Conservation (phyloP, 2,329 filamentous ascomycete species). For the Aaosphaeria arxii region DNA sequence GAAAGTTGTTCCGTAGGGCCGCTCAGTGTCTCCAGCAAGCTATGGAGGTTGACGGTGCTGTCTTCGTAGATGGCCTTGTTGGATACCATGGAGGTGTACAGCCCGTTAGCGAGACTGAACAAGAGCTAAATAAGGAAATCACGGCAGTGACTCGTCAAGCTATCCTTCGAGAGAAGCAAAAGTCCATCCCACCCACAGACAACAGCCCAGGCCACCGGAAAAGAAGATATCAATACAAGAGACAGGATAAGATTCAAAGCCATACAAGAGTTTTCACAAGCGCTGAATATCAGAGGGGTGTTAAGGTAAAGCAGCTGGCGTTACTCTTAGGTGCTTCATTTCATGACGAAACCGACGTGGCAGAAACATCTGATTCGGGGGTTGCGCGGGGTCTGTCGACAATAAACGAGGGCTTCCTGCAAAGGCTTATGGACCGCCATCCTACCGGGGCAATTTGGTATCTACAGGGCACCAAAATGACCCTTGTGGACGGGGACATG, state of each 20-base stretch:
- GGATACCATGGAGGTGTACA: conserved; percentile 11
- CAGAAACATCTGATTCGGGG: neutral
- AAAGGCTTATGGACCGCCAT: conserved; percentile 11
- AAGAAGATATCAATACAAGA: too few relatives aligned
- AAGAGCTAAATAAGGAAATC: conserved; percentile 9
- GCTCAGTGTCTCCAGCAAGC: neutral
- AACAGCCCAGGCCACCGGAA: too few relatives aligned
- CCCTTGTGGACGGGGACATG: conserved; percentile 5
- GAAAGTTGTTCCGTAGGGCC: neutral
- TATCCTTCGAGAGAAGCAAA: neutral
- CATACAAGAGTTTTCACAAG: neutral
- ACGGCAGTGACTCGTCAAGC: neutral
- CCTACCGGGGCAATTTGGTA: conserved; percentile 12
- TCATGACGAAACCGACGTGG: neutral
- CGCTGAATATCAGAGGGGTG: neutral
- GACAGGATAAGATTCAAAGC: neutral
- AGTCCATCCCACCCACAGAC: too few relatives aligned
- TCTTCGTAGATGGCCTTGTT: conserved; percentile 14
- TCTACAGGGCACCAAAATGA: neutral
- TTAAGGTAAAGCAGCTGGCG: neutral
- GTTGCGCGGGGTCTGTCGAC: conserved; percentile 3
- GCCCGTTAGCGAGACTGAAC: conserved; percentile 8
- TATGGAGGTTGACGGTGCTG: conserved; percentile 7
- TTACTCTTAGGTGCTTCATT: conserved; percentile 5
- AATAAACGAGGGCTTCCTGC: conserved; percentile 12